phyloP scores from a whole-genome alignment of 345 rosid species.

The rapeseed (Brassica napus) region Da-Ae NC_063436.1:21581501-21582000 shows the following conservation, averaged over 20 bases:
- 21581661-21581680: not conserved
- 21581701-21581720: slow-evolving; percentile 20
- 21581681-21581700: not conserved
- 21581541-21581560: slow-evolving; percentile 48
- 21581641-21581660: slow-evolving; percentile 7
- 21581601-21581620: not conserved
- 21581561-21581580: slow-evolving; percentile 18
- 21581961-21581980: not conserved
- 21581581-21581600: slow-evolving; percentile 19
- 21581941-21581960: slow-evolving; percentile 5
- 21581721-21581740: slow-evolving; percentile 97
- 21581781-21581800: slow-evolving; percentile 40
- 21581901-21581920: slow-evolving; percentile 9
- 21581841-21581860: slow-evolving; percentile 49
- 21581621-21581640: slow-evolving; percentile 6
- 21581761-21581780: slow-evolving; percentile 57
- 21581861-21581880: slow-evolving; percentile 76
- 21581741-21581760: slow-evolving; percentile 92
- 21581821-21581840: slow-evolving; percentile 41
- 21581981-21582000: not conserved
- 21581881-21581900: slow-evolving; percentile 33
- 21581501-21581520: slow-evolving; percentile 99
- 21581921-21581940: not conserved
- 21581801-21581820: slow-evolving; percentile 46
- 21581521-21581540: slow-evolving; percentile 75